phyloP scores from a whole-genome alignment of 1,284 basidiomycete genomes.

The Heterobasidion occidentale region DNA sequence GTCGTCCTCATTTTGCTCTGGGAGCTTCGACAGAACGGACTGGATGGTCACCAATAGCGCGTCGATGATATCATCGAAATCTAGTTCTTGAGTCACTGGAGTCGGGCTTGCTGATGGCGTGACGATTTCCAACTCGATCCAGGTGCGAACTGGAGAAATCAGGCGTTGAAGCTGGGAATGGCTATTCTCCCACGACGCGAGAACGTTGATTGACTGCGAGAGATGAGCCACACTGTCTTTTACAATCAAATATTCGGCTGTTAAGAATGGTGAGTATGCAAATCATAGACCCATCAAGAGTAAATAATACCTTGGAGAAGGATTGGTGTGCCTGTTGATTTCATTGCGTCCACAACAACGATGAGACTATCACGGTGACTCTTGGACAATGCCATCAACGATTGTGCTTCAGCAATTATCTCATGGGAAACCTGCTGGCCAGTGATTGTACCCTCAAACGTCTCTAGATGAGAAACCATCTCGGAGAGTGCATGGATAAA shows the following conservation, averaged over 20 bases:
- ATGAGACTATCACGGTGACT: constrained; percentile 16
- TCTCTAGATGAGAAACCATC: constrained; percentile 23
- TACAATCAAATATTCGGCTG: constrained; percentile 30
- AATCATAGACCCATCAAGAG: not conserved
- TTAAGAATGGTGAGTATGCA: constrained; percentile 2
- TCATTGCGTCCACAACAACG: constrained; percentile 19
- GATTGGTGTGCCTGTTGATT: constrained; percentile 22
- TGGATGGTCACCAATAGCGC: constrained; percentile 59
- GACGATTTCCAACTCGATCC: constrained; percentile 31
- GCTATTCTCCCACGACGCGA: constrained; percentile 26
- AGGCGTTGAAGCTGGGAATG: constrained; percentile 40
- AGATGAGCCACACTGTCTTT: constrained; percentile 8
- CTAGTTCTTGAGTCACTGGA: constrained; percentile 5
- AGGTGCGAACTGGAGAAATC: constrained; percentile 36
- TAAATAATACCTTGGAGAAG: constrained; percentile 27
- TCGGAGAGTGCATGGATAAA: constrained; percentile 34
- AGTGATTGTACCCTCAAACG: constrained; percentile 26
- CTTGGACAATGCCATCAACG: constrained; percentile 16
- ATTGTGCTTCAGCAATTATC: constrained; percentile 21
- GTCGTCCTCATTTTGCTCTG: not conserved
- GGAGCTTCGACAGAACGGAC: constrained; percentile 30
- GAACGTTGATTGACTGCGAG: constrained; percentile 6
- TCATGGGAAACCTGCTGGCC: constrained; percentile 15
- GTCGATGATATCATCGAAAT: constrained; percentile 44
- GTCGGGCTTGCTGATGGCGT: not conserved